Conservation (phyloP, 352 stramenopile species). For the Phytophthora brassicae region DNA sequence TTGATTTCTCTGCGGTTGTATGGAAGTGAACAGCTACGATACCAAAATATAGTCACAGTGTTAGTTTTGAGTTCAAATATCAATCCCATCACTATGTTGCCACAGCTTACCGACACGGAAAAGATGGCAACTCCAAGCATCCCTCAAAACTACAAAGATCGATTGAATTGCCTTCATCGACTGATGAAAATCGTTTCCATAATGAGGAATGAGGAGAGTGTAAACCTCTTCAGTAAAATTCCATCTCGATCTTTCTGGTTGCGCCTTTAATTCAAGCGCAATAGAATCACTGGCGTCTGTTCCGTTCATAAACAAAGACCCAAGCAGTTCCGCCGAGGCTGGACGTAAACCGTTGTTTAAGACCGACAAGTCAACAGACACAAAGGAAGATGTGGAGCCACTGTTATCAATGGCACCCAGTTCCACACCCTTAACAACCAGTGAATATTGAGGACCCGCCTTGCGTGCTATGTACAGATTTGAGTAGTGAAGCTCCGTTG, state of each 20-base stretch:
- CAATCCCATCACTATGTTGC: not conserved
- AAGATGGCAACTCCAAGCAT: conserved; percentile 54
- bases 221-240: not conserved
- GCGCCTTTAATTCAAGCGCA: conserved; percentile 19
- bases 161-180: conserved; percentile 21
- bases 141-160: conserved; percentile 53
- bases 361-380: conserved; percentile 38
- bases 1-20: conserved; percentile 7
- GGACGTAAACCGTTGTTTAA: conserved; percentile 45
- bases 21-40: conserved; percentile 25
- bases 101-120: conserved; percentile 55
- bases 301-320: conserved; percentile 38
- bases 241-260: not conserved
- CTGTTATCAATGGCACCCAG: conserved; percentile 6
- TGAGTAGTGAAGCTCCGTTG: conserved; percentile 71
- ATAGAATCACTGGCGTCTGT: conserved; percentile 30
- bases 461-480: conserved; percentile 61
- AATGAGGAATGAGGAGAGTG: conserved; percentile 28
- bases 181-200: conserved; percentile 14
- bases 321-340: conserved; percentile 37
- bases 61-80: not conserved
- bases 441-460: conserved; percentile 54
- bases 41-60: not conserved
- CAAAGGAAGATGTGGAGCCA: conserved; percentile 1
- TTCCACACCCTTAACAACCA: conserved; percentile 40